Conservation (phyloP, 805 yeast genomes). For the Saccharomycopsis fibuligera region DNA sequence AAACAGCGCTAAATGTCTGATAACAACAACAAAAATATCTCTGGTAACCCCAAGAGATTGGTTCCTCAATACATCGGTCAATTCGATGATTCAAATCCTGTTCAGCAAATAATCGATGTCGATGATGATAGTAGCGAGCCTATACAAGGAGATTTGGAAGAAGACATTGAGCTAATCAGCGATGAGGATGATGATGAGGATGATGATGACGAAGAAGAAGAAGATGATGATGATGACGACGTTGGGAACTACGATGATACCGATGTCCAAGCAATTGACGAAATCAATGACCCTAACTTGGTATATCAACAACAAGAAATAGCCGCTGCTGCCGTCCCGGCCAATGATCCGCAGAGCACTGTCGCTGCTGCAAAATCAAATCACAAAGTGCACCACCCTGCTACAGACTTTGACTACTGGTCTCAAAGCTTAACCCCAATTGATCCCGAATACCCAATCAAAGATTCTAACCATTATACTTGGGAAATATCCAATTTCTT, state of each 20-base stretch:
- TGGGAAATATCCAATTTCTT: constrained; percentile 34
- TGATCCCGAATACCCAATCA: constrained; percentile 11
- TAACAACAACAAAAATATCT: not conserved
- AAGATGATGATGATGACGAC: constrained; percentile 2
- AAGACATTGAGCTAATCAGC: constrained; percentile 5
- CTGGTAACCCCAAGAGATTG: not conserved
- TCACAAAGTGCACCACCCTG: constrained; percentile 1
- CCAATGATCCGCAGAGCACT: too few relatives aligned
- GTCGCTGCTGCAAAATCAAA: too few relatives aligned
- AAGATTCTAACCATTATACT: constrained; percentile 30
- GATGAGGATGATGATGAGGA: constrained; percentile 8
- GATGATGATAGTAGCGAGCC: not conserved
- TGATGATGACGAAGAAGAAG: constrained; percentile 9
- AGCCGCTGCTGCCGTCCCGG: too few relatives aligned
- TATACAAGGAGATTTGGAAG: not conserved
- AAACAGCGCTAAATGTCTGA: too few relatives aligned
- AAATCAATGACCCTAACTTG: not conserved
- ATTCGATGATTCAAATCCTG: not conserved
- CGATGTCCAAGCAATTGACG: constrained; percentile 6
- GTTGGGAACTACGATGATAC: constrained; percentile 1
- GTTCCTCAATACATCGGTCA: not conserved
- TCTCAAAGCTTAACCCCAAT: not conserved
- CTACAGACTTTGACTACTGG: constrained; percentile 11
- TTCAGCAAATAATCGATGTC: not conserved
- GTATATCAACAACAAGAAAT: too few relatives aligned